Evolutionary conservation across 2,329 filamentous ascomycete genomes (phyloP).

Genomic region (Penicillium capsulatum): DNA sequence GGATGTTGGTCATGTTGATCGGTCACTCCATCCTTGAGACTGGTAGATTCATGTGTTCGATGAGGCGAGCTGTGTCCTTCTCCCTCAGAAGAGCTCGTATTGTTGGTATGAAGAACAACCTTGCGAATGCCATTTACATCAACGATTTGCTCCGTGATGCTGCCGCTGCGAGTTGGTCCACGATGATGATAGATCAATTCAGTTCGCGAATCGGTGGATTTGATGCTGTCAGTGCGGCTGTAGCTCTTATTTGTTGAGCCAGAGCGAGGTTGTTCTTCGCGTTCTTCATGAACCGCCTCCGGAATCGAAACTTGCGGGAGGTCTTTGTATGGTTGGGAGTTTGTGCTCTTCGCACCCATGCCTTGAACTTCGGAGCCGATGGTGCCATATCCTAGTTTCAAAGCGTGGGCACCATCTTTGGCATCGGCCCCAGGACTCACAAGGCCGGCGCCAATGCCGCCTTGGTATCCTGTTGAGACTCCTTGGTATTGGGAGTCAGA

Average conservation of each 20-base stretch:
- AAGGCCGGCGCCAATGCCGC: slow-evolving; percentile 53
- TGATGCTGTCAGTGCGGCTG: slow-evolving; percentile 23
- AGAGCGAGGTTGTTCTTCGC: slow-evolving; percentile 21
- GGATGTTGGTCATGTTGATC: slow-evolving; percentile 3
- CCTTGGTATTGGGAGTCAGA: slow-evolving; percentile 33
- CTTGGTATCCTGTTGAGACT: slow-evolving; percentile 41
- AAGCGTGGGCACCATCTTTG: slow-evolving; percentile 62
- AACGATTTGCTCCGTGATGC: slow-evolving; percentile 74
- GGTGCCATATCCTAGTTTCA: slow-evolving; percentile 55
- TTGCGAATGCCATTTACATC: slow-evolving; percentile 71
- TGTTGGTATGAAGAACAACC: slow-evolving; percentile 67
- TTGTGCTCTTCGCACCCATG: slow-evolving; percentile 23
- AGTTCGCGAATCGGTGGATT: slow-evolving; percentile 21
- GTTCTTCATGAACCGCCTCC: slow-evolving; percentile 30
- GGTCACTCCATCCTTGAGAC: slow-evolving; percentile 1
- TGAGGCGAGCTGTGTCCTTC: slow-evolving; percentile 17
- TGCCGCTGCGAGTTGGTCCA: slow-evolving; percentile 63
- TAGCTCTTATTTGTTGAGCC: slow-evolving; percentile 18
- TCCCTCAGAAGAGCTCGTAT: slow-evolving; percentile 48
- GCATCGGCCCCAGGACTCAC: slow-evolving; percentile 53
- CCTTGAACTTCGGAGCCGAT: slow-evolving; percentile 30
- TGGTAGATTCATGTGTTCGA: slow-evolving; percentile 9
- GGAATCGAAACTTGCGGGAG: slow-evolving; percentile 28
- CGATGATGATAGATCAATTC: slow-evolving; percentile 35
- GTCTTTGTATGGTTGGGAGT: slow-evolving; percentile 22